A percentile compares a stretch with the other conserved stretches of the same genome.
Conservation (phyloP, 2,329 filamentous ascomycete species). For the Penicillium verrucosum region DNA sequence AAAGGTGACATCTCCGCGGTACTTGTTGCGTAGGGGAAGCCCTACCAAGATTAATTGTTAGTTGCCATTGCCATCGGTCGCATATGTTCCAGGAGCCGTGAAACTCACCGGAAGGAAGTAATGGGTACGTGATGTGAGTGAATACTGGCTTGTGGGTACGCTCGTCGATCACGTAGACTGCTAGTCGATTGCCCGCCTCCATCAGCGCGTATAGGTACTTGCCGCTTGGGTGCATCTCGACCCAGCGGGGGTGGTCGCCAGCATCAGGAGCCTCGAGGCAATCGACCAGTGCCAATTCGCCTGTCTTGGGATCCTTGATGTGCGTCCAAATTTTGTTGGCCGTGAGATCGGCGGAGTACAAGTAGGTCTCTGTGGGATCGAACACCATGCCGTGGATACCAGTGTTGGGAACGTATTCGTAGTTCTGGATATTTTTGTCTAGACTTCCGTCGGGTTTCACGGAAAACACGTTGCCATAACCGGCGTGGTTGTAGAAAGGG, state of each 20-base stretch:
- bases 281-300: conserved; percentile 66
- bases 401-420: conserved; percentile 44
- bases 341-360: conserved; percentile 50
- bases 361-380: conserved; percentile 43
- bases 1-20: conserved; percentile 80
- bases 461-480: conserved; percentile 68
- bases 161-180: conserved; percentile 76
- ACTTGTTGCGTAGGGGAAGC: conserved; percentile 54
- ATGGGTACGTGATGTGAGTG: conserved; percentile 70
- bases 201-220: conserved; percentile 81
- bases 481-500: conserved; percentile 83
- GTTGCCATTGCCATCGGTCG: conserved; percentile 1
- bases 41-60: conserved; percentile 18
- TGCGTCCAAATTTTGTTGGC: conserved; percentile 71
- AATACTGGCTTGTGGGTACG: conserved; percentile 71
- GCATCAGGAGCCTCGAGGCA: conserved; percentile 67
- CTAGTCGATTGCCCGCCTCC: conserved; percentile 83
- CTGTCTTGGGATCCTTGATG: conserved; percentile 61
- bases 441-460: conserved; percentile 44
- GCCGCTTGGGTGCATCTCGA: conserved; percentile 75
- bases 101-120: conserved; percentile 70
- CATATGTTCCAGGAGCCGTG: background rate
- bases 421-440: conserved; percentile 45
- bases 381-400: conserved; percentile 51
- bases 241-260: conserved; percentile 81